Evolutionary conservation across 768 basidiomycete genomes (phyloP), one percentile per base, ranked within the genome.

Genomic region (Goffeauzyma gilvescens): DNA sequence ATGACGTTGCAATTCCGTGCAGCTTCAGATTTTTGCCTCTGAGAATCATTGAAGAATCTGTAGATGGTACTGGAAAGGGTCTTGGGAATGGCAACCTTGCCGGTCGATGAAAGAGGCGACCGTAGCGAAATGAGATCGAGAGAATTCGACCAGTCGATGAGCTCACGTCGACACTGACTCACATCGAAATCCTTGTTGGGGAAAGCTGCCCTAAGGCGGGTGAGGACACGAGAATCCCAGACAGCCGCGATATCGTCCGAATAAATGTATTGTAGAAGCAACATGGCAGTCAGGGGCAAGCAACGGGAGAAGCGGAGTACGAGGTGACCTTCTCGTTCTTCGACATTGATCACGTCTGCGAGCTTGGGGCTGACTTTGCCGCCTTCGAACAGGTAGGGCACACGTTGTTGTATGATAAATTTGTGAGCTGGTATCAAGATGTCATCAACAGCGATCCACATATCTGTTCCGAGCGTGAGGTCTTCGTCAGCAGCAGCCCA

Each of bases 241-340:
- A 87, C 60, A 0, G 83, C 76, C 9, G 83, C 67, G 1, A 89
- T 62, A 30, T 76, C 72, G 58, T 98, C 90, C 1, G 81, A 72
- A 62, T 95, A 95, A n/a, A 95, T 62, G 55, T 86, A 95, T 18
- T 76, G 71, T 15, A 93, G 60, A 15, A 95, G 66, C 17, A 90
- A 69, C 13, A 93, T 71, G 13, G 79, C 62, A 0, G 83, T 66
- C 6, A 89, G 64, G 0, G 78, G 40, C 5, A 23, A 24, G 38
- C 31, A 25, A 6, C 32, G 20, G 14, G 33, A 26, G 32, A 45
- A 39, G n/a, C 12, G 30, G n/a, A 45, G 24, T 26, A 39, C 38
- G 32, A 25, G 28, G 22, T n/a, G n/a, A n/a, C 35, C 30, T 26
- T 23, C 23, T 17, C 38, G 22, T 24, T 40, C 44, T 6, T 25